These are phyloP conservation scores for Corynascus novoguineensis DNA, from an alignment of 495 filamentous ascomycete genomes.

Conservation along the genomic window DNA sequence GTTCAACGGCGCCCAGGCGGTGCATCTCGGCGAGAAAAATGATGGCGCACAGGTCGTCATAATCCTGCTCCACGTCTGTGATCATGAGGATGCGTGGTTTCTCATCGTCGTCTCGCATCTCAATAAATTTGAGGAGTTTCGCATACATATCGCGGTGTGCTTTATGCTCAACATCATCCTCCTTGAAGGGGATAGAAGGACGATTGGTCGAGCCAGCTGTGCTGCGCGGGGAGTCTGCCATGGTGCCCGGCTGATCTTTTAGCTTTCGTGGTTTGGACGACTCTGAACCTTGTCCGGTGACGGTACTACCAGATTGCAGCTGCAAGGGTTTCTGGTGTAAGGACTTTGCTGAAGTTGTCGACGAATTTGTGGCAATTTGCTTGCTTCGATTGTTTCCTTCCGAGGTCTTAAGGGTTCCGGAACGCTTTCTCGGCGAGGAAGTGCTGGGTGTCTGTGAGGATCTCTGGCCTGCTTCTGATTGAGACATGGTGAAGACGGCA, in stretches of 20 bases:
- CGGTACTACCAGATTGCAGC: too few relatives aligned
- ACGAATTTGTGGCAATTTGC: too few relatives aligned
- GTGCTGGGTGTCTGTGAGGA: too few relatives aligned
- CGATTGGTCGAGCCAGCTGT: not conserved
- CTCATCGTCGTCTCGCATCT: slow-evolving; percentile 3
- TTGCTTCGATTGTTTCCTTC: too few relatives aligned
- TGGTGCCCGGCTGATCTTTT: not conserved
- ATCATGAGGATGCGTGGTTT: slow-evolving; percentile 17
- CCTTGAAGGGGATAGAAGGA: not conserved
- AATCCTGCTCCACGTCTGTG: slow-evolving; percentile 23
- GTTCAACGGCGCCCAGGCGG: slow-evolving; percentile 18
- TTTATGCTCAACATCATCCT: not conserved
- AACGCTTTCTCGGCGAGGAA: too few relatives aligned
- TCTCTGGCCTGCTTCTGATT: too few relatives aligned
- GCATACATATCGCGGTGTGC: not conserved
- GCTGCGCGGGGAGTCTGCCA: not conserved
- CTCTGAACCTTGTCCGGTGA: too few relatives aligned
- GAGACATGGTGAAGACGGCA: not conserved
- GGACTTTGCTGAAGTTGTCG: too few relatives aligned
- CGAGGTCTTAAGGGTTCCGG: too few relatives aligned
- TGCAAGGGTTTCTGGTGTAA: too few relatives aligned
- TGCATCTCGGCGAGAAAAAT: slow-evolving; percentile 25
- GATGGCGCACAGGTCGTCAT: slow-evolving; percentile 21
- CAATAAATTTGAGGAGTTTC: slow-evolving; percentile 7
- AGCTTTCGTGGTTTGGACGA: not conserved